These are phyloP conservation scores for Myxozyma udenii DNA, from an alignment of 805 yeast genomes.

Conservation along the genomic window DNA sequence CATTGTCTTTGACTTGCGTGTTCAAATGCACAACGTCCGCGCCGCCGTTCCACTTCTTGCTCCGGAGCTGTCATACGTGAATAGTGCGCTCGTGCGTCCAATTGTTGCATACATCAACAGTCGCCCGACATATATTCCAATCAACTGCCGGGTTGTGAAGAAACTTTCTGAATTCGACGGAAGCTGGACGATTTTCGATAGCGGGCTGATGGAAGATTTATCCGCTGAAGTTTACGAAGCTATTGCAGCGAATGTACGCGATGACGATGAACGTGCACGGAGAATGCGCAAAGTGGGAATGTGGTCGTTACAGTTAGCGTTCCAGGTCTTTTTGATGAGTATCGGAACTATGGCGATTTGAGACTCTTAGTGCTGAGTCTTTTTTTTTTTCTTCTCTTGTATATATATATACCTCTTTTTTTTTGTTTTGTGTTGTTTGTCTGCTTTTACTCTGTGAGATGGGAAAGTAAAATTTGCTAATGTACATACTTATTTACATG, in stretches of 20 bases:
- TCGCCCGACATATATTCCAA: slow-evolving; percentile 82
- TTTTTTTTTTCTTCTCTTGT: background rate
- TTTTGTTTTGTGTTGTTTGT: background rate
- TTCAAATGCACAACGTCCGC: slow-evolving; percentile 77
- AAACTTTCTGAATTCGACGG: slow-evolving; percentile 83
- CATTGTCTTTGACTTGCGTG: slow-evolving; percentile 73
- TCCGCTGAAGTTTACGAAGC: slow-evolving; percentile 87
- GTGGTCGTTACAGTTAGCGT: slow-evolving; percentile 83
- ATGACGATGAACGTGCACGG: slow-evolving; percentile 71
- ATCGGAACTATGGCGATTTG: slow-evolving; percentile 26
- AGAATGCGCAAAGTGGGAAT: slow-evolving; percentile 82
- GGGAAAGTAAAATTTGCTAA: no score
- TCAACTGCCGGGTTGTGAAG: slow-evolving; percentile 77
- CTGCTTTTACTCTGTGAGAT: no score
- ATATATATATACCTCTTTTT: background rate
- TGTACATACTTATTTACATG: no score
- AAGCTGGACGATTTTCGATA: slow-evolving; percentile 93
- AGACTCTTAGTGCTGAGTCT: background rate
- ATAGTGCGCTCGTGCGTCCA: slow-evolving; percentile 88
- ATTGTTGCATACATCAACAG: slow-evolving; percentile 94
- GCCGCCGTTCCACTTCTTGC: slow-evolving; percentile 87
- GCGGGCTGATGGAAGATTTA: slow-evolving; percentile 84
- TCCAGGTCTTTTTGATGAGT: slow-evolving; percentile 70
- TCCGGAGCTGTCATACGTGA: slow-evolving; percentile 83
- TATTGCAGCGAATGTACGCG: slow-evolving; percentile 81